Conservation (phyloP, 805 yeast species). For the Sugiyamaella smithiae region DNA sequence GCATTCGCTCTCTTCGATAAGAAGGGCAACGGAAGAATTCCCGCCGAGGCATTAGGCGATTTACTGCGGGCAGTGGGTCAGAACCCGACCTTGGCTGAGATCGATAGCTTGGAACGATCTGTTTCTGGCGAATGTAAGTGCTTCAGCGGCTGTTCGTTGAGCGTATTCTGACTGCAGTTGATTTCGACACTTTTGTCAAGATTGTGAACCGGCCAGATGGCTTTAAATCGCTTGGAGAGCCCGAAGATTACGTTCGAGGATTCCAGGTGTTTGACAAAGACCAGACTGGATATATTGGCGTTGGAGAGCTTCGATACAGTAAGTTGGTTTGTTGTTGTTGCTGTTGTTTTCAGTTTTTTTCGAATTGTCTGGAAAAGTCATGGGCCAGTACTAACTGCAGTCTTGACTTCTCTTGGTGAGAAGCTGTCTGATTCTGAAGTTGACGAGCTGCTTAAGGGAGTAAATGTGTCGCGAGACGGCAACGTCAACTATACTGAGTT, state of each 20-base stretch:
- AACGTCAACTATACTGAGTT: constrained; percentile 93
- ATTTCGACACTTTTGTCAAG: constrained; percentile 72
- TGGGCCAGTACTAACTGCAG: no score
- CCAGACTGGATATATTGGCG: constrained; percentile 91
- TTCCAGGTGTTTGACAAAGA: constrained; percentile 98
- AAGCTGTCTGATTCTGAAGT: constrained; percentile 87
- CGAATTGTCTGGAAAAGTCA: no score
- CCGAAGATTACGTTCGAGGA: constrained; percentile 89
- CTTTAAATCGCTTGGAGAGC: constrained; percentile 81
- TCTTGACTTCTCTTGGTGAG: constrained; percentile 94
- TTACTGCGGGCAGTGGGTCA: constrained; percentile 95
- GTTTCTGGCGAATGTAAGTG: constrained; percentile 36
- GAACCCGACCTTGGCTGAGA: constrained; percentile 93
- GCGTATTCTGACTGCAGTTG: constrained; percentile 46
- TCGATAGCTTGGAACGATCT: constrained; percentile 53
- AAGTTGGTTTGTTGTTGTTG: constrained; percentile 27
- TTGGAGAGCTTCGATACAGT: constrained; percentile 90
- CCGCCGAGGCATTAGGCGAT: constrained; percentile 84
- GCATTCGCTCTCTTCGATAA: constrained; percentile 96
- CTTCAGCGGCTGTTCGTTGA: not conserved
- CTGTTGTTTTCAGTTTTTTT: no score
- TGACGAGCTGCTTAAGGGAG: constrained; percentile 93
- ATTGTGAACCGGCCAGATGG: constrained; percentile 85
- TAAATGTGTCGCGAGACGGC: constrained; percentile 88
- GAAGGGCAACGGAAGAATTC: constrained; percentile 89